Percentiles rank a stretch among this genome's conserved stretches.
phyloP scores from a whole-genome alignment of 805 yeast genomes.

The Sungouiozyma intestinalis region DNA sequence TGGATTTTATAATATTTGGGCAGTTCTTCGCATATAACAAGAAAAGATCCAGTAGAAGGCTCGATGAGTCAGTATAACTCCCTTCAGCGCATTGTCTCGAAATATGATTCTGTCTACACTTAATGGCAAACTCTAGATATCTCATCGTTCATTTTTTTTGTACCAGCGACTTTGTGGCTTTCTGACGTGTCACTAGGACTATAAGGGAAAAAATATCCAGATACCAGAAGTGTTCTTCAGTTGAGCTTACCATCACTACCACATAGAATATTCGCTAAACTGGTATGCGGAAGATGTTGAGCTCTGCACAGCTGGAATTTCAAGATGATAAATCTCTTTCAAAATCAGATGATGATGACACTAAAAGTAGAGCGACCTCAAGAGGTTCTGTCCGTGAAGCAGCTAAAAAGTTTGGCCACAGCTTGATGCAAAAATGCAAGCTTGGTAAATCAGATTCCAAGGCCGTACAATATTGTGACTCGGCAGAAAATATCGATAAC shows the following conservation, averaged over 20 bases:
- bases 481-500: background rate
- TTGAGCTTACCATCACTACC: no score
- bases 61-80: no score
- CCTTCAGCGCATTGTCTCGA: no score
- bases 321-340: background rate
- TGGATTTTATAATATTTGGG: conserved; percentile 74
- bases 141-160: no score
- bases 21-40: conserved; percentile 70
- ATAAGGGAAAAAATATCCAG: no score
- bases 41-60: no score
- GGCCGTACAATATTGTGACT: background rate
- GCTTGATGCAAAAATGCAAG: background rate
- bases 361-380: background rate
- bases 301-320: background rate
- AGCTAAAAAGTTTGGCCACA: background rate
- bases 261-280: no score
- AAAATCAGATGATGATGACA: background rate
- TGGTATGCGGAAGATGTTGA: background rate
- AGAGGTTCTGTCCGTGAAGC: background rate
- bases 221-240: no score
- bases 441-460: background rate
- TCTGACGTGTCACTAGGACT: no score
- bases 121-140: no score
- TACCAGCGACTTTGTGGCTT: no score
- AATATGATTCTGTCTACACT: no score